These are phyloP conservation scores for Ceratocystis eucalypticola DNA, from an alignment of 2,329 filamentous ascomycete species.

Conservation along the genomic window DNA sequence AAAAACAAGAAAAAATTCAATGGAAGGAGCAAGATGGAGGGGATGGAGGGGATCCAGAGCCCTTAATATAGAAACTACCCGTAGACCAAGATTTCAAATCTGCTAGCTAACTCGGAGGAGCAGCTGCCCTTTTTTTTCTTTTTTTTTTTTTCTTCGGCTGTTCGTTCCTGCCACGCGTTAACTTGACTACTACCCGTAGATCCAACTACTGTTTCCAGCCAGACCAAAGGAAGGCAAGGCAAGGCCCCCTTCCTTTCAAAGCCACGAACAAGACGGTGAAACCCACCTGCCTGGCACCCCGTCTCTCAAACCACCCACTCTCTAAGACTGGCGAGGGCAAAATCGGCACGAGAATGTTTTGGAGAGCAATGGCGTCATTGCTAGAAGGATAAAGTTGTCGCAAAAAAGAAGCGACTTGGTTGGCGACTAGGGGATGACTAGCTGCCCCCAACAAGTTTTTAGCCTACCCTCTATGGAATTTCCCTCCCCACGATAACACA, in stretches of 20 bases:
- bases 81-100: background rate
- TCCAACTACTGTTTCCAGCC: background rate
- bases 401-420: too few species aligned
- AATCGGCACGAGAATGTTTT: too few species aligned
- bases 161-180: background rate
- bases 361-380: too few species aligned
- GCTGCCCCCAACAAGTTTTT: too few species aligned
- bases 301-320: background rate
- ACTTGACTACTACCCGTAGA: background rate
- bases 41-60: background rate
- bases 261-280: background rate
- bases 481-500: background rate
- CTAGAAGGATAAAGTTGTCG: too few species aligned
- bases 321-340: too few species aligned
- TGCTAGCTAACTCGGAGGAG: background rate
- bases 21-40: background rate
- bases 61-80: slow-evolving; percentile 2
- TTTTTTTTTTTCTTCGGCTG: background rate
- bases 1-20: background rate
- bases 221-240: background rate
- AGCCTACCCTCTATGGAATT: background rate
- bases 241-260: background rate
- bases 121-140: background rate
- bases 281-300: background rate
- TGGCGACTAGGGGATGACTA: too few species aligned